Conservation (phyloP, 768 basidiomycete genomes). For the Russula vinacea region DNA sequence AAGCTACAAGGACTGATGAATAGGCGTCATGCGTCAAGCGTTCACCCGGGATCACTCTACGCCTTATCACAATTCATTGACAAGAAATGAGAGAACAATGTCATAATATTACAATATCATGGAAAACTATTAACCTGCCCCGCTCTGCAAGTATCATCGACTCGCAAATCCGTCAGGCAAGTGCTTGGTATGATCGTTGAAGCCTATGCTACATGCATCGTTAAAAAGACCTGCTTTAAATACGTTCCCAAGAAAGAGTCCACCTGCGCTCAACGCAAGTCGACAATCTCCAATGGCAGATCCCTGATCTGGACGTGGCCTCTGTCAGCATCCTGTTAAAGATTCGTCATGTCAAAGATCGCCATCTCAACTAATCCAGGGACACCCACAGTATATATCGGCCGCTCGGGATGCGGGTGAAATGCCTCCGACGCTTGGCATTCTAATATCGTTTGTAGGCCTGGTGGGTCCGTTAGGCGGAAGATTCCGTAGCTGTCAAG, state of each 20-base stretch:
- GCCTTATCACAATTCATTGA: background rate
- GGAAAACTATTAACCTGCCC: slow-evolving; percentile 15
- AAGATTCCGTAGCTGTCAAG: slow-evolving; percentile 74
- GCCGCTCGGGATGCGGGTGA: slow-evolving; percentile 79
- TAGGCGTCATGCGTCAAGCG: background rate
- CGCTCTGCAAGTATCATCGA: slow-evolving; percentile 1
- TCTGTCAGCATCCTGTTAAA: slow-evolving; percentile 70
- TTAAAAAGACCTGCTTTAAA: slow-evolving; percentile 11
- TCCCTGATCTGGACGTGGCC: slow-evolving; percentile 81
- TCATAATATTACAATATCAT: slow-evolving; percentile 13
- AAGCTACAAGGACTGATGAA: background rate
- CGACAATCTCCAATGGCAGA: slow-evolving; percentile 75
- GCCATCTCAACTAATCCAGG: background rate
- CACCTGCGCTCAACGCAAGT: slow-evolving; percentile 49
- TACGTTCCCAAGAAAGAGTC: slow-evolving; percentile 6
- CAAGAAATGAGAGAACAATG: background rate
- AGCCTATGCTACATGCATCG: slow-evolving; percentile 14
- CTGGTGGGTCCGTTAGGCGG: slow-evolving; percentile 84
- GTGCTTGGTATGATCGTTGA: slow-evolving; percentile 3
- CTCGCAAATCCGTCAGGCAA: slow-evolving; percentile 11
- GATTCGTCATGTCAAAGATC: background rate
- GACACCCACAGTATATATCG: slow-evolving; percentile 77
- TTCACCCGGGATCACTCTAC: background rate
- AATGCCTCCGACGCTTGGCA: slow-evolving; percentile 75
- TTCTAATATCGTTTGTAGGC: slow-evolving; percentile 63